Conservation (phyloP, 306 rosid species). For the Acacia crassicarpa region DNA sequence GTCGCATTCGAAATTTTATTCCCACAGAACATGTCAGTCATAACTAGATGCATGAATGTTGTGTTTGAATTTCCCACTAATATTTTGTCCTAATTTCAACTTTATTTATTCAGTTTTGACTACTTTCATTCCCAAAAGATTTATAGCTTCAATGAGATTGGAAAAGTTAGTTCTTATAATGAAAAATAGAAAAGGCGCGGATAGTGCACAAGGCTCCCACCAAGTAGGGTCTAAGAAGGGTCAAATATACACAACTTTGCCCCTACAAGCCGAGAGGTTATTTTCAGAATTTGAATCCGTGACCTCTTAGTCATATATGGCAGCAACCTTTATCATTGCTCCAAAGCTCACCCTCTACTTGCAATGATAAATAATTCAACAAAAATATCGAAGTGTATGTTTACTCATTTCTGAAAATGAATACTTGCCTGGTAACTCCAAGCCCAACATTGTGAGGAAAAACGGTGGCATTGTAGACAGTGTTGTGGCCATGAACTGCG, state of each 20-base stretch:
- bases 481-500: slow-evolving; percentile 97
- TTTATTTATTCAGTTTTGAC: not conserved
- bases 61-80: not conserved
- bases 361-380: not conserved
- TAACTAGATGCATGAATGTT: not conserved
- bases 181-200: too few relatives aligned
- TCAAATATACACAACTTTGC: too few relatives aligned
- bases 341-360: too few relatives aligned
- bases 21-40: not conserved
- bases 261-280: too few relatives aligned
- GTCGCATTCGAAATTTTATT: not conserved
- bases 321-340: too few relatives aligned
- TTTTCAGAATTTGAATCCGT: too few relatives aligned
- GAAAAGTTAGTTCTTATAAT: not conserved
- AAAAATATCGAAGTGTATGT: not conserved
- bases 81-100: not conserved
- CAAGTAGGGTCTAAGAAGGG: too few relatives aligned
- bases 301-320: too few relatives aligned
- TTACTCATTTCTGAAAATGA: not conserved
- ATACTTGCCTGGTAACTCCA: slow-evolving; percentile 88
- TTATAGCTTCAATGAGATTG: slow-evolving; percentile 4
- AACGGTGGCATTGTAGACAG: slow-evolving; percentile 77
- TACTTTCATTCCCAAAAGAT: not conserved
- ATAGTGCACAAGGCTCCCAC: too few relatives aligned
- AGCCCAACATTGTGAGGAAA: slow-evolving; percentile 96